Evolutionary conservation across 805 yeast genomes (phyloP).

Genomic region (Clavispora asparagi): DNA sequence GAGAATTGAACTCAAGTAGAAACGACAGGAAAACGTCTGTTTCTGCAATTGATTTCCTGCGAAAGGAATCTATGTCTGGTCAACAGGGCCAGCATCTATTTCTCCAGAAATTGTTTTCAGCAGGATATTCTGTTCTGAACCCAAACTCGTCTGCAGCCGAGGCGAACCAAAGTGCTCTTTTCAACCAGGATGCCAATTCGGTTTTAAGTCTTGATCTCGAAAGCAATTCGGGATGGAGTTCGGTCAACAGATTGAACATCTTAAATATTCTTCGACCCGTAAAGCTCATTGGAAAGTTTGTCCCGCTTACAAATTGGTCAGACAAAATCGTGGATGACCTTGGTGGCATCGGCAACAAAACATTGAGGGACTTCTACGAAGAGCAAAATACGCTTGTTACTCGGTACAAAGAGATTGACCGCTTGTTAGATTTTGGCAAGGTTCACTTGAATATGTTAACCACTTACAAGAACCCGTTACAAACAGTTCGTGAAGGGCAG

Average conservation of each 20-base stretch:
- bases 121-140: slow-evolving; percentile 27
- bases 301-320: slow-evolving; percentile 27
- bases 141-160: slow-evolving; percentile 15
- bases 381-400: slow-evolving; percentile 58
- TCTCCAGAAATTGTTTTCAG: slow-evolving; percentile 23
- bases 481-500: slow-evolving; percentile 8
- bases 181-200: background rate
- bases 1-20: background rate
- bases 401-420: slow-evolving; percentile 55
- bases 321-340: slow-evolving; percentile 15
- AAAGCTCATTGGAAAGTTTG: slow-evolving; percentile 29
- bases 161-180: background rate
- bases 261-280: slow-evolving; percentile 25
- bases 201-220: slow-evolving; percentile 12
- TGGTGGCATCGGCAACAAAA: slow-evolving; percentile 17
- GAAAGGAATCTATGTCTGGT: background rate
- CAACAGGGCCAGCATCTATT: slow-evolving; percentile 15
- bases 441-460: slow-evolving; percentile 60
- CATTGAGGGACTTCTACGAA: slow-evolving; percentile 42
- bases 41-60: background rate
- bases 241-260: slow-evolving; percentile 15
- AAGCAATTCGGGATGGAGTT: background rate
- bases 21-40: background rate
- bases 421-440: slow-evolving; percentile 60
- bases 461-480: slow-evolving; percentile 38